A percentile compares a stretch with the other conserved stretches of the same genome.
Evolutionary conservation across 1,139 yeast species (phyloP).

Genomic region (Zygoascus hellenicus): DNA sequence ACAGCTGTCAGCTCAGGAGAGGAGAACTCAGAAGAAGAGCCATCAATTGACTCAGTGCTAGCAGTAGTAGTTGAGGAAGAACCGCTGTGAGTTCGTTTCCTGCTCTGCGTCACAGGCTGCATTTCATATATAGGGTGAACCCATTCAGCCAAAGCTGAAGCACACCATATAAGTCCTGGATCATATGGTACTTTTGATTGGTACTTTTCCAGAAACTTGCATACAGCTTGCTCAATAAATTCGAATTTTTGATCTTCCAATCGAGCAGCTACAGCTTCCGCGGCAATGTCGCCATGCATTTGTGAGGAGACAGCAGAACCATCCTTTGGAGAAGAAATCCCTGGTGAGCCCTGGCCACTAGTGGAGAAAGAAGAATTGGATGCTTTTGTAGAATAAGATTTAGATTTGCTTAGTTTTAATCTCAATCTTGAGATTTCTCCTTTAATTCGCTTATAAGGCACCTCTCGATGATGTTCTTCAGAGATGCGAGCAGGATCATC

Average conservation of each 20-base stretch:
- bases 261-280: conserved; percentile 2
- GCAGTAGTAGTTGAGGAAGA: not conserved
- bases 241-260: conserved; percentile 34
- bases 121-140: conserved; percentile 50
- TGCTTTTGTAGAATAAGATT: not conserved
- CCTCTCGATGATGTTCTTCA: conserved; percentile 14
- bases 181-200: conserved; percentile 73
- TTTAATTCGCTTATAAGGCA: conserved; percentile 28
- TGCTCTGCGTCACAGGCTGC: not conserved
- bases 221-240: conserved; percentile 54
- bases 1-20: conserved; percentile 17
- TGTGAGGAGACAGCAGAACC: not conserved
- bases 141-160: conserved; percentile 86
- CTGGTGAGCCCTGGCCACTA: conserved; percentile 3
- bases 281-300: not conserved
- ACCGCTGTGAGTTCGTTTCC: not conserved
- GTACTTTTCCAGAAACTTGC: conserved; percentile 69
- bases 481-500: conserved; percentile 14
- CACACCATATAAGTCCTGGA: conserved; percentile 80
- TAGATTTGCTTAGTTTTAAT: conserved; percentile 15
- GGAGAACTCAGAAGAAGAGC: conserved; percentile 4
- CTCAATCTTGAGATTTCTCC: conserved; percentile 32
- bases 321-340: conserved; percentile 10
- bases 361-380: conserved; percentile 1
- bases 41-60: not conserved